A percentile compares a stretch with the other conserved stretches of the same genome.
phyloP scores from a whole-genome alignment of 2,329 filamentous ascomycete species.

The Beauveria sp. region DNA sequence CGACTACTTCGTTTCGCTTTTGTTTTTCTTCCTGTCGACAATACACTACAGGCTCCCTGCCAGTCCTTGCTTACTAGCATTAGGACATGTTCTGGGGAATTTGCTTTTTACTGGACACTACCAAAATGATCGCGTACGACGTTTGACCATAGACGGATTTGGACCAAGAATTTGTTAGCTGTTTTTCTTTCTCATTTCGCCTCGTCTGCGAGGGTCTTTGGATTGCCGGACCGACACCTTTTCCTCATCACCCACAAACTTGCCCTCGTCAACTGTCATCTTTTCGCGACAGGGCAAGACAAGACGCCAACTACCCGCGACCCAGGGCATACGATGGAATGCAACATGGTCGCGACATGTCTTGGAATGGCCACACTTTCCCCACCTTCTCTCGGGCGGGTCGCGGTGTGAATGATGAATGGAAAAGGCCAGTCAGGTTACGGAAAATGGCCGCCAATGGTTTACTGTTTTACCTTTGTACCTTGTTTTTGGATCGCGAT shows the following conservation, averaged over 20 bases:
- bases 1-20: constrained; percentile 25
- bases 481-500: not conserved
- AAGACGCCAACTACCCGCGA: constrained; percentile 14
- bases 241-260: constrained; percentile 7
- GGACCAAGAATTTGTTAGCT: not conserved
- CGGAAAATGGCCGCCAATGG: not conserved
- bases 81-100: constrained; percentile 16
- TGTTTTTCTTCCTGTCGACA: constrained; percentile 24
- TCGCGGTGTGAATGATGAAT: not conserved
- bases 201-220: not conserved
- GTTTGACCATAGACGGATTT: constrained; percentile 13
- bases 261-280: constrained; percentile 13
- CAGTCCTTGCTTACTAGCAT: constrained; percentile 32
- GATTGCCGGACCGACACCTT: not conserved
- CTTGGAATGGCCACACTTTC: constrained; percentile 18
- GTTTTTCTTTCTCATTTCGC: constrained; percentile 8
- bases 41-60: constrained; percentile 29
- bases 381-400: not conserved
- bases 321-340: constrained; percentile 21
- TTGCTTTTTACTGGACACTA: constrained; percentile 12
- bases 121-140: constrained; percentile 5
- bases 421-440: not conserved
- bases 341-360: constrained; percentile 23
- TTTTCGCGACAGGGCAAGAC: constrained; percentile 10
- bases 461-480: not conserved